phyloP scores from a whole-genome alignment of 1,284 basidiomycete genomes.

The Ceratobasidium papillatum region DNA sequence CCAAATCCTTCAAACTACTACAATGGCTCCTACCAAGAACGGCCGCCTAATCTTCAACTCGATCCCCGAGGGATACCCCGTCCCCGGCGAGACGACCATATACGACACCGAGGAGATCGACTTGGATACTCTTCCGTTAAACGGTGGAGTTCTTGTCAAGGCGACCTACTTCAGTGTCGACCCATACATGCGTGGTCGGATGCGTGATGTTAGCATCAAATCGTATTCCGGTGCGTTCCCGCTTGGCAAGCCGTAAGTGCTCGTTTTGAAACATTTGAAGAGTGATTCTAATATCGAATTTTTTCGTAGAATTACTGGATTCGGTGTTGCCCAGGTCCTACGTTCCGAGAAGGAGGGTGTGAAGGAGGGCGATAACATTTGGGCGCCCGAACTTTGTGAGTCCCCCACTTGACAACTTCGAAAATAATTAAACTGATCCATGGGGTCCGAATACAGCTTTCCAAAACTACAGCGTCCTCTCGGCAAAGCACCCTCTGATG shows the following conservation, averaged over 20 bases:
- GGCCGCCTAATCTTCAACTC: conserved; percentile 47
- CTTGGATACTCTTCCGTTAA: conserved; percentile 58
- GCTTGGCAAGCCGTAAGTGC: conserved; percentile 56
- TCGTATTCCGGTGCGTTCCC: conserved; percentile 44
- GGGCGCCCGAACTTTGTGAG: conserved; percentile 50
- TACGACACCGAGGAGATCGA: conserved; percentile 63
- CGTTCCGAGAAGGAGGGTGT: conserved; percentile 51
- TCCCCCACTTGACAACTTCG: conserved; percentile 45
- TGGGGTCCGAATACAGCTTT: background rate
- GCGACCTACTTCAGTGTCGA: conserved; percentile 59
- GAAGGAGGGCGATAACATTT: conserved; percentile 58
- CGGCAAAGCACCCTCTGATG: conserved; percentile 41
- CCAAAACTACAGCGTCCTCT: conserved; percentile 43
- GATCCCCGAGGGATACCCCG: conserved; percentile 56
- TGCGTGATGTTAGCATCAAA: conserved; percentile 49
- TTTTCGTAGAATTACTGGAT: conserved; percentile 52
- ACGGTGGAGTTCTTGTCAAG: conserved; percentile 64
- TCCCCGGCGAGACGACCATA: conserved; percentile 60
- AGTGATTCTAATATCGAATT: background rate
- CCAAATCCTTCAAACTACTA: background rate
- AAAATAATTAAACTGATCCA: conserved; percentile 46
- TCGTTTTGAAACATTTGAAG: too few relatives aligned
- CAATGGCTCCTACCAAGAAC: conserved; percentile 46
- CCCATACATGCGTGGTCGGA: conserved; percentile 60
- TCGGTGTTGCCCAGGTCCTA: conserved; percentile 43